A percentile compares a stretch with the other conserved stretches of the same genome.
These are phyloP conservation scores for Miscanthus sacchariflorus DNA, from an alignment of 202 grass and related monocot genomes.

Conservation along the genomic window DNA sequence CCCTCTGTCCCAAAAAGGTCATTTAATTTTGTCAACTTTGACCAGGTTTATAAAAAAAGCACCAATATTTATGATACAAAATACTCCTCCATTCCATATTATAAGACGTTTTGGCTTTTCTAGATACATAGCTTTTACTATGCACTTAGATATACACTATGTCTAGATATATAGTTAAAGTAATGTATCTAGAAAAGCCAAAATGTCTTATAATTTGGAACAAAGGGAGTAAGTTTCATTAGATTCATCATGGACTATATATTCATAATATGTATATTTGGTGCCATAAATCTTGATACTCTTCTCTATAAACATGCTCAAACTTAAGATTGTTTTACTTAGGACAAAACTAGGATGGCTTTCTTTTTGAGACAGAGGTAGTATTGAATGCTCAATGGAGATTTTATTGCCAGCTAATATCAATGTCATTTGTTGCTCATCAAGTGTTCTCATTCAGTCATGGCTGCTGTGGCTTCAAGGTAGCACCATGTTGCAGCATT, in stretches of 20 bases:
- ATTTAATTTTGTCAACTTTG: neutral
- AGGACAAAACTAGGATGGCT: neutral
- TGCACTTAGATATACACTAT: too few species aligned
- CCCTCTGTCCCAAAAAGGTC: neutral
- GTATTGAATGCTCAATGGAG: neutral
- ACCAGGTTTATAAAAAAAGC: neutral
- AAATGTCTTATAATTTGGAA: too few species aligned
- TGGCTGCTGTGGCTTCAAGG: neutral
- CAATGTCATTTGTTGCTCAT: neutral
- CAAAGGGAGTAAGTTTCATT: neutral
- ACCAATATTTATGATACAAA: neutral
- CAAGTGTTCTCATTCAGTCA: neutral
- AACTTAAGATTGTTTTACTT: neutral
- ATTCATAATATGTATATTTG: neutral
- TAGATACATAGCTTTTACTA: too few species aligned
- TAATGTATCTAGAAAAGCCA: too few species aligned
- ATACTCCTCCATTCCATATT: neutral
- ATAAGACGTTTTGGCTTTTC: too few species aligned
- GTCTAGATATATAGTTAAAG: too few species aligned
- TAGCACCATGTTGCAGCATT: neutral
- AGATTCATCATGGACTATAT: neutral
- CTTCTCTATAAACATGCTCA: neutral
- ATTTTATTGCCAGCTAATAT: neutral
- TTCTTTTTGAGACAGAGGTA: neutral
- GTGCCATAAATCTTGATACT: neutral